phyloP scores from a whole-genome alignment of 2,329 filamentous ascomycete genomes.

The Cladophialophora exuberans region DNA sequence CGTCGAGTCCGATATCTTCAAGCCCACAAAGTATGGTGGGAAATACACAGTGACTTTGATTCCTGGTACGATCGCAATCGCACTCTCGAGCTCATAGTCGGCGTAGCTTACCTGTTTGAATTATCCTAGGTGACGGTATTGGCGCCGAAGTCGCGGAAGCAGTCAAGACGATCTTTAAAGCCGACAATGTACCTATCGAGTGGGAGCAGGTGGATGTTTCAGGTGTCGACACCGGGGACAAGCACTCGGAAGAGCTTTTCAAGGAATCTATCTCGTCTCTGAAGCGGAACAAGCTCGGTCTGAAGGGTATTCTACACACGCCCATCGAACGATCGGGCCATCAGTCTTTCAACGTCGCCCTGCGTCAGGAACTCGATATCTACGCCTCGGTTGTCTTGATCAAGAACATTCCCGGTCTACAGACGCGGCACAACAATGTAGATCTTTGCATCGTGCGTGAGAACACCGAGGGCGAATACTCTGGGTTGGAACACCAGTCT shows the following conservation, averaged over 20 bases:
- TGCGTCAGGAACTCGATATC: constrained; percentile 99
- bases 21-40: constrained; percentile 97
- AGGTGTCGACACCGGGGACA: constrained; percentile 81
- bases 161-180: constrained; percentile 99
- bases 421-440: constrained; percentile 95
- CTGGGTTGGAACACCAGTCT: constrained; percentile 96
- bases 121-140: constrained; percentile 76
- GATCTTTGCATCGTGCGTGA: constrained; percentile 99
- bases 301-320: constrained; percentile 98
- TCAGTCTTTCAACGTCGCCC: constrained; percentile 98
- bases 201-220: constrained; percentile 98
- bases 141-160: constrained; percentile 97
- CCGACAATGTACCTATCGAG: constrained; percentile 96
- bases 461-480: constrained; percentile 99
- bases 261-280: constrained; percentile 92
- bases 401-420: constrained; percentile 99
- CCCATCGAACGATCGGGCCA: constrained; percentile 95
- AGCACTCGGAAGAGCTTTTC: constrained; percentile 93
- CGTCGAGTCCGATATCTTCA: constrained; percentile 93
- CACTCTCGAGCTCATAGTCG: constrained; percentile 15
- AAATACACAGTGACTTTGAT: constrained; percentile 99
- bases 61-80: constrained; percentile 66
- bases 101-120: constrained; percentile 15
- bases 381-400: constrained; percentile 97
- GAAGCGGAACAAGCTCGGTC: constrained; percentile 96